phyloP scores from a whole-genome alignment of 441 rosid genomes.

The Eugenia klotzschiana region DNA sequence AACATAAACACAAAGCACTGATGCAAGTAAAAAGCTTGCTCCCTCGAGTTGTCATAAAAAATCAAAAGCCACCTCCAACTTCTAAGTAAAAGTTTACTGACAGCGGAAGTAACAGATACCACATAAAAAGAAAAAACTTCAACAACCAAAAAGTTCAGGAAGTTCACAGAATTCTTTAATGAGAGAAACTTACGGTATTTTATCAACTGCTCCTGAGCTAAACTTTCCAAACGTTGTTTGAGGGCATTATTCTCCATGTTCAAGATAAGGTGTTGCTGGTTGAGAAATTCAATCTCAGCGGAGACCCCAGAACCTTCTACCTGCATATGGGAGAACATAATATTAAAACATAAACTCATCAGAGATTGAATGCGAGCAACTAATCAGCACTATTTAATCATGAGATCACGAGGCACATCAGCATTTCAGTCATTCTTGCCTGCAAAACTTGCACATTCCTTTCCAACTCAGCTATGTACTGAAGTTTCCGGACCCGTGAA shows the following conservation, averaged over 20 bases:
- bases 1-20: neutral
- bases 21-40: neutral
- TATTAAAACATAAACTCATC: neutral
- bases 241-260: slow-evolving; percentile 37
- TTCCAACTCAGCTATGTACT: slow-evolving; percentile 36
- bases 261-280: slow-evolving; percentile 25
- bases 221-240: slow-evolving; percentile 29
- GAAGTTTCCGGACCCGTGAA: slow-evolving; percentile 33
- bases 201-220: slow-evolving; percentile 33
- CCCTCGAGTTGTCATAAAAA: neutral
- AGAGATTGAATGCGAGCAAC: neutral
- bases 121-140: neutral
- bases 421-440: slow-evolving; percentile 8
- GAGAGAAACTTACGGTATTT: slow-evolving; percentile 20
- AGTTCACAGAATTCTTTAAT: neutral
- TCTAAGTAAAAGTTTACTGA: neutral
- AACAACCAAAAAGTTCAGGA: neutral
- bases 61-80: neutral
- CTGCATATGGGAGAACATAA: slow-evolving; percentile 4
- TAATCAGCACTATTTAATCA: neutral
- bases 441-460: slow-evolving; percentile 34
- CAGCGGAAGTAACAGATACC: neutral
- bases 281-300: slow-evolving; percentile 26
- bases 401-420: neutral
- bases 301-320: slow-evolving; percentile 36